phyloP scores from a whole-genome alignment of 208 protist species.

The Herpetomonas samuelpessoai region DNA sequence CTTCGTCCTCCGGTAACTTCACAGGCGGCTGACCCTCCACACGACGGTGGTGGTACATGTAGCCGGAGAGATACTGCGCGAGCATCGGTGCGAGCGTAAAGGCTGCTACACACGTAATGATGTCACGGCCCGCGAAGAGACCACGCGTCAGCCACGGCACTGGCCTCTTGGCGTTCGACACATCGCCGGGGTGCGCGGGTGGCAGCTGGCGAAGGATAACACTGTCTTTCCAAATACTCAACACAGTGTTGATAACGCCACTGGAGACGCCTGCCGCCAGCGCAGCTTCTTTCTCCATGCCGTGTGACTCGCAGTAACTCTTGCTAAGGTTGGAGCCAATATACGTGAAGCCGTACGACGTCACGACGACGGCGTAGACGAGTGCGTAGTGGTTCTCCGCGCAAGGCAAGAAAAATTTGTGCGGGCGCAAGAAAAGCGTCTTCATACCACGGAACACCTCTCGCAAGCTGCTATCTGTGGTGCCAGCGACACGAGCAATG shows the following conservation, averaged over 20 bases:
- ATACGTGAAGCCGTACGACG: conserved; percentile 74
- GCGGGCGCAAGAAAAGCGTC: conserved; percentile 64
- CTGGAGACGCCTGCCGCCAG: conserved; percentile 61
- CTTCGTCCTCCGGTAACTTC: conserved; percentile 47
- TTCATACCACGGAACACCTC: conserved; percentile 59
- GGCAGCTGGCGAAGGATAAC: conserved; percentile 72
- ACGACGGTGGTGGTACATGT: conserved; percentile 57
- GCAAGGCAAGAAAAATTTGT: conserved; percentile 85
- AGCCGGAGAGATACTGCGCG: conserved; percentile 51
- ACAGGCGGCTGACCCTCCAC: conserved; percentile 21
- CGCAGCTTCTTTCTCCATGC: conserved; percentile 48
- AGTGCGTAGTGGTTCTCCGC: conserved; percentile 81
- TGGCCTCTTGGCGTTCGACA: conserved; percentile 43
- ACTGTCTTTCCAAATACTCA: conserved; percentile 83
- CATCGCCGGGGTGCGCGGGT: conserved; percentile 33
- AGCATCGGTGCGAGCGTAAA: conserved; percentile 83
- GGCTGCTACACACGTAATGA: conserved; percentile 71
- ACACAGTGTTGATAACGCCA: conserved; percentile 70
- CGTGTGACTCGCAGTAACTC: conserved; percentile 77
- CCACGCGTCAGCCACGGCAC: conserved; percentile 77
- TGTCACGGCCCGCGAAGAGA: conserved; percentile 77
- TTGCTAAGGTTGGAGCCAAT: conserved; percentile 73
- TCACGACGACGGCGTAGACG: conserved; percentile 65
- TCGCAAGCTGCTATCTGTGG: conserved; percentile 67
- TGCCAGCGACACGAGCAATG: conserved; percentile 76